A percentile compares a stretch with the other conserved stretches of the same genome.
phyloP scores from a whole-genome alignment of 257 asterid genomes.

The Fraxinus pennsylvanica region DNA sequence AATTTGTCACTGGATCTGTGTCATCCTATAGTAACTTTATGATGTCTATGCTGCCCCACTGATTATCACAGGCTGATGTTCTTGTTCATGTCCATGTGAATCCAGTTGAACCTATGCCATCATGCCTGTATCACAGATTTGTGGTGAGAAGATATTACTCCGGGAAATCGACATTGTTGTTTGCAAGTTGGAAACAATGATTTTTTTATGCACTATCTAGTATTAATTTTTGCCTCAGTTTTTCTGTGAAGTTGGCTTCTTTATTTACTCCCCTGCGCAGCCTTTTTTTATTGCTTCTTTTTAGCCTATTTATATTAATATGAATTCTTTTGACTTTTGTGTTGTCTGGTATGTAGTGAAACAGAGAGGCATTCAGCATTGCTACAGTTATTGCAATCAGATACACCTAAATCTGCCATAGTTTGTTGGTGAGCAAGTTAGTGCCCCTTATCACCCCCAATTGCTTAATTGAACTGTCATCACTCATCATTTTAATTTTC shows the following conservation, averaged over 20 bases:
- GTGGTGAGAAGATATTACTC: constrained; percentile 56
- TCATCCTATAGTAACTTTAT: constrained; percentile 23
- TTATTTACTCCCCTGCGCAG: constrained; percentile 4
- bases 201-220: neutral
- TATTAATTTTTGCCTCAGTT: neutral
- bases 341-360: constrained; percentile 64
- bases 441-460: constrained; percentile 34
- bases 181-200: constrained; percentile 3
- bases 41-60: constrained; percentile 26
- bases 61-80: constrained; percentile 58
- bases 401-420: constrained; percentile 85
- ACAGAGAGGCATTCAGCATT: constrained; percentile 60
- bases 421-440: constrained; percentile 83
- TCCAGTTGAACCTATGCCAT: constrained; percentile 85
- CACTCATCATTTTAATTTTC: constrained; percentile 20
- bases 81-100: constrained; percentile 81
- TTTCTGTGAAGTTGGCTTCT: constrained; percentile 10
- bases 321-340: constrained; percentile 17
- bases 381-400: constrained; percentile 60
- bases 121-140: constrained; percentile 80
- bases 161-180: neutral
- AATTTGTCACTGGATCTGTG: constrained; percentile 11
- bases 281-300: constrained; percentile 12
- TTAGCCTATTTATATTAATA: constrained; percentile 7
- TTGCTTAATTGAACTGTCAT: constrained; percentile 17